phyloP scores from a whole-genome alignment of 306 rosid genomes.

The Vachellia collinsii region DNA sequence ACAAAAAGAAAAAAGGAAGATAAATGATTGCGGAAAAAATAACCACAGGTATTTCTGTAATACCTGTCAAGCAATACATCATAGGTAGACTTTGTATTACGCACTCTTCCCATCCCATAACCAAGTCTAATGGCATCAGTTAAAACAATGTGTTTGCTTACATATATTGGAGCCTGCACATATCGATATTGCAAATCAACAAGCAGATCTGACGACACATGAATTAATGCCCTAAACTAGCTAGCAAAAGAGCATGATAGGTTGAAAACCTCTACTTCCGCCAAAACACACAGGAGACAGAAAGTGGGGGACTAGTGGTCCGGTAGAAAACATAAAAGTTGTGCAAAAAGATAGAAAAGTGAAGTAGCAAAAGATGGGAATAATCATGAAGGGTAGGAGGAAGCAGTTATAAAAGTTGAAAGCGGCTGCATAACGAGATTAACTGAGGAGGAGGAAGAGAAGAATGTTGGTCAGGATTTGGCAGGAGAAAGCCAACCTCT shows the following conservation, averaged over 20 bases:
- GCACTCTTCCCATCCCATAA: conserved; percentile 76
- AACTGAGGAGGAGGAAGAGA: neutral
- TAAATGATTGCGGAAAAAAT: conserved; percentile 19
- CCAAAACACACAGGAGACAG: neutral
- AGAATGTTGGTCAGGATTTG: neutral
- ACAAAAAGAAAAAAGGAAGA: neutral
- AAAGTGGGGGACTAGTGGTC: neutral
- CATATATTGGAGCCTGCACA: conserved; percentile 94
- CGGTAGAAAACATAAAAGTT: neutral
- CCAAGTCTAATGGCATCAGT: conserved; percentile 79
- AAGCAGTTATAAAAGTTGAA: neutral
- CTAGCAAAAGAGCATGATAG: conserved; percentile 13
- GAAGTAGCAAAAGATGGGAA: neutral
- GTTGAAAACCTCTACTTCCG: neutral
- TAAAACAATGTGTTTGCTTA: conserved; percentile 78
- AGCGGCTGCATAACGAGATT: neutral
- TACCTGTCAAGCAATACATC: conserved; percentile 96
- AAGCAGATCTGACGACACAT: conserved; percentile 22
- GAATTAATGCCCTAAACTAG: conserved; percentile 3
- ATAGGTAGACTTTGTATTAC: conserved; percentile 55
- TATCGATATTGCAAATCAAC: conserved; percentile 40
- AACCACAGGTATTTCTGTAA: conserved; percentile 29
- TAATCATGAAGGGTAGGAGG: neutral
- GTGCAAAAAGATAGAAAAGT: neutral
- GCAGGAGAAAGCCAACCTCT: neutral